Percentiles rank a stretch among this genome's conserved stretches.
phyloP scores from a whole-genome alignment of 116 monocot genomes.

The Phalaenopsis hybrid region DNA sequence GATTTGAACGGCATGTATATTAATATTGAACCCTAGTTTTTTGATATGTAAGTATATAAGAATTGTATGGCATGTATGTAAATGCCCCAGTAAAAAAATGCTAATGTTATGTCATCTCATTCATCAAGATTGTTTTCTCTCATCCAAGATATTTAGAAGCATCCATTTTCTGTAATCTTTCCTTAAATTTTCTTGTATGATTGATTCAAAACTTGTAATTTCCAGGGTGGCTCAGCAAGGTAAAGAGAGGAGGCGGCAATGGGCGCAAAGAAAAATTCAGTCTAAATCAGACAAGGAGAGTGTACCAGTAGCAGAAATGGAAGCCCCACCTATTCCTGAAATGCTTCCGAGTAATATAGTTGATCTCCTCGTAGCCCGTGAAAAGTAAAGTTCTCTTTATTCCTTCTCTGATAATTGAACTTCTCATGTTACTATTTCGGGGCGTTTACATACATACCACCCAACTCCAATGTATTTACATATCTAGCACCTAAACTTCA shows the following conservation, averaged over 20 bases:
- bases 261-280: slow-evolving; percentile 53
- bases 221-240: slow-evolving; percentile 54
- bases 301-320: slow-evolving; percentile 22
- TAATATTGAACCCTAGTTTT: too few relatives aligned
- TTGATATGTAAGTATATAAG: too few relatives aligned
- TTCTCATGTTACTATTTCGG: background rate
- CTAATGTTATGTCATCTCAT: too few relatives aligned
- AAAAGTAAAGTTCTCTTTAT: slow-evolving; percentile 52
- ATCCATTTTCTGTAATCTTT: background rate
- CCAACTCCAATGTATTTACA: too few relatives aligned
- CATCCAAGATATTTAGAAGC: too few relatives aligned
- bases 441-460: too few relatives aligned
- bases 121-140: too few relatives aligned
- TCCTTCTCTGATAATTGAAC: background rate
- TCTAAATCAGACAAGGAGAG: slow-evolving; percentile 24
- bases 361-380: slow-evolving; percentile 56
- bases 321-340: slow-evolving; percentile 27
- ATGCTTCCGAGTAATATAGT: slow-evolving; percentile 84
- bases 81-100: too few relatives aligned
- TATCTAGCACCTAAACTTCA: too few relatives aligned
- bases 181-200: background rate
- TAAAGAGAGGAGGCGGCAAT: slow-evolving; percentile 59
- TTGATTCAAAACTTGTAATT: slow-evolving; percentile 10
- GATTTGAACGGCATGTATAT: too few relatives aligned
- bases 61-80: too few relatives aligned